These are phyloP conservation scores for Tricholomella constricta DNA, from an alignment of 768 basidiomycete species.

Conservation along the genomic window DNA sequence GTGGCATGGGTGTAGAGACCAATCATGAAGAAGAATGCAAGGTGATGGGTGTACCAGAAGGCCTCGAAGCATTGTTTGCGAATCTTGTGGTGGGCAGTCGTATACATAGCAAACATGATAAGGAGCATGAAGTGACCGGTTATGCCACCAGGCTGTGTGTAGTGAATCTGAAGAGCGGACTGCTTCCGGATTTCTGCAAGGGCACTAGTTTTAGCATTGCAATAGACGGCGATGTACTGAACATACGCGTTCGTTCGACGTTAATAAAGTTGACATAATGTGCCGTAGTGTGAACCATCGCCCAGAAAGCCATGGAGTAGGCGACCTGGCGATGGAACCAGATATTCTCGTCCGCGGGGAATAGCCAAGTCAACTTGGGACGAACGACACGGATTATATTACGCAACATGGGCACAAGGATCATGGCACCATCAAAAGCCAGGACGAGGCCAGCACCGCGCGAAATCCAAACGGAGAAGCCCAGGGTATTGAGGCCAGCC, in stretches of 20 bases:
- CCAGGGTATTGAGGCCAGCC: constrained; percentile 75
- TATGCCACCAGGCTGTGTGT: constrained; percentile 87
- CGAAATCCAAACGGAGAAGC: constrained; percentile 86
- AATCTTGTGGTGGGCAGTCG: constrained; percentile 87
- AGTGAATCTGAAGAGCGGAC: constrained; percentile 82
- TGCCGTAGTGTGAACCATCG: constrained; percentile 90
- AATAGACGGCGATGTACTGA: neutral
- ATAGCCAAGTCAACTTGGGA: constrained; percentile 76
- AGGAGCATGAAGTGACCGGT: constrained; percentile 96
- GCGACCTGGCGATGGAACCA: constrained; percentile 97
- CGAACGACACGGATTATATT: constrained; percentile 85
- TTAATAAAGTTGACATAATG: constrained; percentile 95
- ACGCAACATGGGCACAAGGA: constrained; percentile 87
- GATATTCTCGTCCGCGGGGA: constrained; percentile 93
- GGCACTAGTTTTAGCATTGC: neutral
- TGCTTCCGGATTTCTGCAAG: constrained; percentile 75
- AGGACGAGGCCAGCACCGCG: constrained; percentile 91
- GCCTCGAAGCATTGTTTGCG: constrained; percentile 90
- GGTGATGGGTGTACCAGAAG: constrained; percentile 97
- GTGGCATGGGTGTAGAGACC: constrained; percentile 88
- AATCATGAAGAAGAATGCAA: constrained; percentile 93
- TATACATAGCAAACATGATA: constrained; percentile 91
- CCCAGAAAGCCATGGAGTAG: constrained; percentile 92
- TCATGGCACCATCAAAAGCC: constrained; percentile 83
- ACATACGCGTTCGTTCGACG: constrained; percentile 83